Conservation (phyloP, 768 basidiomycete genomes). For the Neoboletus brunneissimus region DNA sequence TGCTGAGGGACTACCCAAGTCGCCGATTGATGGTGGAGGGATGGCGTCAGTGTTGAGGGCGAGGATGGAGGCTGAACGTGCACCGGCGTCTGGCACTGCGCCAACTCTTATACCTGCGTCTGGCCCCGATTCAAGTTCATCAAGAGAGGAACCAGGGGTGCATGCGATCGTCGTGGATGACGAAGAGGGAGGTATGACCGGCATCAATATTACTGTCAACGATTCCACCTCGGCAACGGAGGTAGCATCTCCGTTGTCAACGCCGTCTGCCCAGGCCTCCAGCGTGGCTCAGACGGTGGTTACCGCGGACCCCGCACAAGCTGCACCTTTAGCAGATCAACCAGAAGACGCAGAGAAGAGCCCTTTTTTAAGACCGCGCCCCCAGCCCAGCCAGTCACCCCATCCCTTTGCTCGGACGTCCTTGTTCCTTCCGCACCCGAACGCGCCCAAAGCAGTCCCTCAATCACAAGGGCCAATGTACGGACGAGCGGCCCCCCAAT, state of each 20-base stretch:
- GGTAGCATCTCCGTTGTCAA: constrained; percentile 6
- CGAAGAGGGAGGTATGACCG: constrained; percentile 3
- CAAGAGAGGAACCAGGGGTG: constrained; percentile 1
- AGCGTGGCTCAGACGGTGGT: constrained; percentile 9
- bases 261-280: constrained; percentile 12
- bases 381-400: constrained; percentile 11
- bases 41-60: constrained; percentile 16
- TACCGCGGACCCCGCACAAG: constrained; percentile 15
- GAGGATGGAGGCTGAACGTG: constrained; percentile 15
- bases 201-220: constrained; percentile 4
- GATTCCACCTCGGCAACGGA: constrained; percentile 11
- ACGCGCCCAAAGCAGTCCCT: constrained; percentile 43
- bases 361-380: constrained; percentile 29
- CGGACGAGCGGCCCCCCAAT: constrained; percentile 35
- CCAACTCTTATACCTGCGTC: background rate
- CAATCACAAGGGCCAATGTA: constrained; percentile 55
- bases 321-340: background rate
- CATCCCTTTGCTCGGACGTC: constrained; percentile 37
- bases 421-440: constrained; percentile 53
- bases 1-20: constrained; percentile 13
- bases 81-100: background rate
- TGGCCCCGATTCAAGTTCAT: background rate
- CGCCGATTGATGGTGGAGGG: constrained; percentile 14
- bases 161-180: constrained; percentile 21
- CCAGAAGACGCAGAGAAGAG: constrained; percentile 11